These are phyloP conservation scores for Phytopythium delawarense DNA, from an alignment of 352 stramenopile species.

Conservation along the genomic window DNA sequence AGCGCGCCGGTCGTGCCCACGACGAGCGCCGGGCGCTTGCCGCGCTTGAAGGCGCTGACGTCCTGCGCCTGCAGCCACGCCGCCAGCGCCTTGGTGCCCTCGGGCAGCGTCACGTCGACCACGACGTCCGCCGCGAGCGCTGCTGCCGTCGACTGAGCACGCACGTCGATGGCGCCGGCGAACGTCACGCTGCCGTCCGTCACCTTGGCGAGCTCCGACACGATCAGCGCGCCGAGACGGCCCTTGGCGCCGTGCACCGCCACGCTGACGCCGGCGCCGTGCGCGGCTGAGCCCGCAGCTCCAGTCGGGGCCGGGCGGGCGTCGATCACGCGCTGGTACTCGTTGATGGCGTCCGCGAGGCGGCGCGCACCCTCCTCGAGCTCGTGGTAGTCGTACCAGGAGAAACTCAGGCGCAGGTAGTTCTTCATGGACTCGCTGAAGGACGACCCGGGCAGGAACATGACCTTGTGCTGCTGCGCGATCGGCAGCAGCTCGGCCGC, in stretches of 20 bases:
- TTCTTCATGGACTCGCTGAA: constrained; percentile 88
- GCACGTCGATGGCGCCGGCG: constrained; percentile 57
- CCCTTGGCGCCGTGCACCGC: constrained; percentile 69
- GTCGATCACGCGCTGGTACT: constrained; percentile 48
- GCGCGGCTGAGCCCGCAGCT: constrained; percentile 7
- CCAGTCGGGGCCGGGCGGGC: constrained; percentile 19
- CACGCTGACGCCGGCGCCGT: constrained; percentile 39
- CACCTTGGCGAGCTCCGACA: constrained; percentile 51
- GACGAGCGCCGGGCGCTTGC: constrained; percentile 65
- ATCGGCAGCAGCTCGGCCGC: constrained; percentile 69
- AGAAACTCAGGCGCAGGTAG: constrained; percentile 85
- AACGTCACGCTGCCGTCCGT: constrained; percentile 43
- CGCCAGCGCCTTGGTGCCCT: constrained; percentile 64
- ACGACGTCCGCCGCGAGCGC: constrained; percentile 57
- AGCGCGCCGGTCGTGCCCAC: constrained; percentile 71
- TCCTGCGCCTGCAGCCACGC: constrained; percentile 51
- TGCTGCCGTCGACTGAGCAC: constrained; percentile 30
- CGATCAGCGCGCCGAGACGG: constrained; percentile 69
- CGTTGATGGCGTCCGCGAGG: constrained; percentile 61
- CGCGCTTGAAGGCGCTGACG: constrained; percentile 53
- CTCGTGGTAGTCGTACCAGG: constrained; percentile 81
- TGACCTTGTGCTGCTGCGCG: constrained; percentile 85
- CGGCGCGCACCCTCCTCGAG: constrained; percentile 72
- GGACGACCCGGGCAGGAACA: constrained; percentile 76
- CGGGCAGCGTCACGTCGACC: constrained; percentile 73